These are phyloP conservation scores for Synchytrium microbalum DNA, from an alignment of 371 early-diverging fungal genomes.

Conservation along the genomic window DNA sequence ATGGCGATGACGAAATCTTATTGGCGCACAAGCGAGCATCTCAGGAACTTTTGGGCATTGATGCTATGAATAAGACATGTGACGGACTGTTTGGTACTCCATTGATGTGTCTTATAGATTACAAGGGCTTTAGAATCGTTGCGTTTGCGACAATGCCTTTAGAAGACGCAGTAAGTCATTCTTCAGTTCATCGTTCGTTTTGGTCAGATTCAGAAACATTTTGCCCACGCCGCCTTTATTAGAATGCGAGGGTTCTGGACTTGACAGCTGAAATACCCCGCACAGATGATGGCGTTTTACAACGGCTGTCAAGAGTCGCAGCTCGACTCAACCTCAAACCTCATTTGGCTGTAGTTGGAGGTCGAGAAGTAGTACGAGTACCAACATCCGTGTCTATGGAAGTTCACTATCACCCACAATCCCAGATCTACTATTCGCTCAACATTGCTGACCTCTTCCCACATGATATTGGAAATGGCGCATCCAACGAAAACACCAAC, in stretches of 20 bases:
- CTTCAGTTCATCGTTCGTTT: background rate
- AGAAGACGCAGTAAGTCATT: constrained; percentile 17
- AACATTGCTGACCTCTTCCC: constrained; percentile 33
- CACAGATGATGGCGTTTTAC: constrained; percentile 20
- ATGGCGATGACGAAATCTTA: constrained; percentile 17
- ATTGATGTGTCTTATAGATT: constrained; percentile 41
- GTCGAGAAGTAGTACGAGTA: constrained; percentile 8
- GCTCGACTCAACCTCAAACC: constrained; percentile 1
- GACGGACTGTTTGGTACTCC: constrained; percentile 26
- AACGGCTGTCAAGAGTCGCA: constrained; percentile 15
- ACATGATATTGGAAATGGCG: constrained; percentile 16
- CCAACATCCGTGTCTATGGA: constrained; percentile 2
- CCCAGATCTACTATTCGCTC: constrained; percentile 25
- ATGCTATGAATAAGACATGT: constrained; percentile 26
- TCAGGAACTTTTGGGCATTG: constrained; percentile 32
- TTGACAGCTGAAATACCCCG: background rate
- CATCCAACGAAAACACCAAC: constrained; percentile 4
- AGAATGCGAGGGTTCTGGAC: background rate
- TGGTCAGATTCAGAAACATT: too few species aligned
- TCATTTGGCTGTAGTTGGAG: background rate
- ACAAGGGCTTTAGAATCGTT: constrained; percentile 47
- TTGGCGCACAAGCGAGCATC: constrained; percentile 23
- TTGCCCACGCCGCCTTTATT: background rate
- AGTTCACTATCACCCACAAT: constrained; percentile 16
- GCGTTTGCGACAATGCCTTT: constrained; percentile 38